Conservation (phyloP, 78 protist species). For the Salpingoeca rosetta region DNA sequence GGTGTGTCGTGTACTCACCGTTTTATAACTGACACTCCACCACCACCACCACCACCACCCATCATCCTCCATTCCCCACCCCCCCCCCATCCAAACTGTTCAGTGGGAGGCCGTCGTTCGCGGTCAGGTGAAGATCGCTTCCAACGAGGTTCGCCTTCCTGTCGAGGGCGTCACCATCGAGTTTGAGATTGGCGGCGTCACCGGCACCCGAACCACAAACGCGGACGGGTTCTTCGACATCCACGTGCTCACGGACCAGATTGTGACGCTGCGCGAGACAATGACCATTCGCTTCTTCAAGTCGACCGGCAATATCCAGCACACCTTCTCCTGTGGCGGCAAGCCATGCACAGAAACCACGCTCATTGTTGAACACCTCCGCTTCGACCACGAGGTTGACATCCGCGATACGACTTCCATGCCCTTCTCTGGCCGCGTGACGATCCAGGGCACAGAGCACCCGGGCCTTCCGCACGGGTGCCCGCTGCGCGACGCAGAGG, state of each 20-base stretch:
- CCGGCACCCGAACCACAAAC: neutral
- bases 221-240: neutral
- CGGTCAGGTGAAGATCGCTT: too few relatives aligned
- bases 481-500: neutral
- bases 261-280: neutral
- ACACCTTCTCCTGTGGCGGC: neutral
- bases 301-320: neutral
- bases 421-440: neutral
- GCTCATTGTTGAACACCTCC: neutral
- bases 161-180: too few relatives aligned
- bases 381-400: neutral
- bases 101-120: too few relatives aligned
- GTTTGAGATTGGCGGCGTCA: too few relatives aligned
- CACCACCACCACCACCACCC: too few relatives aligned
- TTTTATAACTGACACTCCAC: too few relatives aligned
- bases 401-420: neutral
- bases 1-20: too few relatives aligned
- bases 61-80: too few relatives aligned
- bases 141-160: too few relatives aligned
- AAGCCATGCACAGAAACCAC: neutral
- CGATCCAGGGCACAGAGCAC: neutral
- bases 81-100: too few relatives aligned
- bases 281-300: neutral
- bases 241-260: neutral
- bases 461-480: neutral